Conservation (phyloP, 345 rosid genomes). For the Salix arbutifolia region DNA sequence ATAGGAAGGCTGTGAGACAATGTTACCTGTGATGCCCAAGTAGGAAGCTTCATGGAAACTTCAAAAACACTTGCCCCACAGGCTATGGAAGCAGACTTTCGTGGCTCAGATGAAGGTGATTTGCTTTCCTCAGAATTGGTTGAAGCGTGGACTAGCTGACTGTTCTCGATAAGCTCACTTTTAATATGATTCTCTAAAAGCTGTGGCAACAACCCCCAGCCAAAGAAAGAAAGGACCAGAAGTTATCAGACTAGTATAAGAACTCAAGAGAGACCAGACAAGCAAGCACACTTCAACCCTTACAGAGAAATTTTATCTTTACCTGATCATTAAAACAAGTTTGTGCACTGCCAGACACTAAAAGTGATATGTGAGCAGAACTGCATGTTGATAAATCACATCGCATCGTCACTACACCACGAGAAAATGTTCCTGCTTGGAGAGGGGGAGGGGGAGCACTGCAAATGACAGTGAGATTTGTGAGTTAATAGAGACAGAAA, state of each 20-base stretch:
- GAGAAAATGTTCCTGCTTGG: constrained; percentile 98
- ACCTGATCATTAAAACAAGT: constrained; percentile 98
- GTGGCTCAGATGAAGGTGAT: constrained; percentile 56
- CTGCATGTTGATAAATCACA: constrained; percentile 93
- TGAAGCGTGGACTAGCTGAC: constrained; percentile 65
- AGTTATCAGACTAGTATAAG: neutral
- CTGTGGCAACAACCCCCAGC: constrained; percentile 35
- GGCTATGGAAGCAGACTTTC: constrained; percentile 87
- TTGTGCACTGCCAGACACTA: constrained; percentile 98
- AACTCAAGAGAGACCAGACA: neutral
- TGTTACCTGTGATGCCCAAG: constrained; percentile 96
- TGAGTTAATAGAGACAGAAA: constrained; percentile 2
- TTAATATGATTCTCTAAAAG: constrained; percentile 94
- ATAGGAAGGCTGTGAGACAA: neutral
- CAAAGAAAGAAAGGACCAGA: constrained; percentile 8
- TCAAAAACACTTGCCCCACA: constrained; percentile 94
- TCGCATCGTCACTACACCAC: constrained; percentile 98
- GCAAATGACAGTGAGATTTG: constrained; percentile 24
- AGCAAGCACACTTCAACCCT: neutral
- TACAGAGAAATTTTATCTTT: constrained; percentile 25
- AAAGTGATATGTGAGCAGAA: constrained; percentile 81
- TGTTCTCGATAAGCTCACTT: constrained; percentile 76
- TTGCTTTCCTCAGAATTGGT: constrained; percentile 53
- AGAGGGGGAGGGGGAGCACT: constrained; percentile 99
- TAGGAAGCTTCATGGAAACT: constrained; percentile 86